phyloP scores from a whole-genome alignment of 768 basidiomycete genomes.

The Tylopilus vinaceipallidus region DNA sequence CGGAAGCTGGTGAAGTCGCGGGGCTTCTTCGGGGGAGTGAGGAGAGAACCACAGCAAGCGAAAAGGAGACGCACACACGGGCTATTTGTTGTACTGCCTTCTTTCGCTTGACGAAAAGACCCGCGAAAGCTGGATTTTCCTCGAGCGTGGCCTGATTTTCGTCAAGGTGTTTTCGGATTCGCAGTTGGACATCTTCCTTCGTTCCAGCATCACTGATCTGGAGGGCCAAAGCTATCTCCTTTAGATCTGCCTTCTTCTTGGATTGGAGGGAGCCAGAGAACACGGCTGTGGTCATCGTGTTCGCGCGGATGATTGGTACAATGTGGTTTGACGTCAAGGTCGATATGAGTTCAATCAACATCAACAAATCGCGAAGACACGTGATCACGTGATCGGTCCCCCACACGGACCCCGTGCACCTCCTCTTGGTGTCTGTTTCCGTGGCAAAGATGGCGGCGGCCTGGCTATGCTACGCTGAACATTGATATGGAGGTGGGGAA shows the following conservation, averaged over 20 bases:
- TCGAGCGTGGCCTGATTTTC: conserved; percentile 50
- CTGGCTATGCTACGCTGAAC: too few species aligned
- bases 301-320: neutral
- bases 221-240: conserved; percentile 56
- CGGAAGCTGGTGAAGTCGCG: conserved; percentile 16
- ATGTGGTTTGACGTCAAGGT: conserved; percentile 12
- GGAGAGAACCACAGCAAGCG: neutral
- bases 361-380: conserved; percentile 29
- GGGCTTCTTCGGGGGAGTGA: conserved; percentile 13
- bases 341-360: conserved; percentile 26
- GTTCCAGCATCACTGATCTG: conserved; percentile 53
- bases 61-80: conserved; percentile 11
- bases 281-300: conserved; percentile 41
- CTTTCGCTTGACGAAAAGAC: conserved; percentile 46
- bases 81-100: conserved; percentile 26
- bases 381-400: conserved; percentile 22
- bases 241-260: conserved; percentile 72
- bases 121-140: conserved; percentile 55
- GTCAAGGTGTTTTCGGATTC: conserved; percentile 65
- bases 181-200: conserved; percentile 57
- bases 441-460: neutral
- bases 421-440: neutral
- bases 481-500: too few species aligned
- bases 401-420: conserved; percentile 9
- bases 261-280: conserved; percentile 53